Conservation (phyloP, 805 yeast genomes). For the Lipomyces mesembrius region DNA sequence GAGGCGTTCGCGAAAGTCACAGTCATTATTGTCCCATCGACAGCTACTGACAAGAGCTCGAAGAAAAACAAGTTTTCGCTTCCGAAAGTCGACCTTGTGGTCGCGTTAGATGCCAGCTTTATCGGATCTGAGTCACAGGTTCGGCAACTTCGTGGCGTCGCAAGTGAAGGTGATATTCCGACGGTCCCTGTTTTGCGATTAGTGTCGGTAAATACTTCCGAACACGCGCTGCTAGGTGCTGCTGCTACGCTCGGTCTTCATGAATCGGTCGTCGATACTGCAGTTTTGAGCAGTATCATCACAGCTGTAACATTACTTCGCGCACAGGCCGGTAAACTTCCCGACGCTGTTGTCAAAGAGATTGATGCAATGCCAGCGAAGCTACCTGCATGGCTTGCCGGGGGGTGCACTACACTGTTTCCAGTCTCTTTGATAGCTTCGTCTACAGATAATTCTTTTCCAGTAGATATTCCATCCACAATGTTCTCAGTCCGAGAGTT, state of each 20-base stretch:
- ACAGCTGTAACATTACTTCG: slow-evolving; percentile 83
- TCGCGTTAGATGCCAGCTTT: slow-evolving; percentile 68
- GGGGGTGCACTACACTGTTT: slow-evolving; percentile 14
- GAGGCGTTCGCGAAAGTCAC: slow-evolving; percentile 40
- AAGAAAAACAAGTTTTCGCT: slow-evolving; percentile 44
- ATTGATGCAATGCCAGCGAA: slow-evolving; percentile 19
- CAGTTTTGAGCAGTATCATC: slow-evolving; percentile 67
- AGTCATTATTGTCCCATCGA: slow-evolving; percentile 54
- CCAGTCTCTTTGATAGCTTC: slow-evolving; percentile 25
- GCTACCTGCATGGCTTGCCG: slow-evolving; percentile 26
- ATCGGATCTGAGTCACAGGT: slow-evolving; percentile 50
- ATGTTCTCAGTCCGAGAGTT: slow-evolving; percentile 18
- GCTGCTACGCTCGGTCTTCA: slow-evolving; percentile 27
- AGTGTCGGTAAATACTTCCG: slow-evolving; percentile 79
- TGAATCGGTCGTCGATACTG: slow-evolving; percentile 42
- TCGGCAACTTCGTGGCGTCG: slow-evolving; percentile 42
- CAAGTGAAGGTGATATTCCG: slow-evolving; percentile 20
- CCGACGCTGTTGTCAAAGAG: slow-evolving; percentile 55
- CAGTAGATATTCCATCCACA: slow-evolving; percentile 2
- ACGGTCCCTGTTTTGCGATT: slow-evolving; percentile 66
- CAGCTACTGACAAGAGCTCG: slow-evolving; percentile 40
- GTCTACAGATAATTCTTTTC: background rate
- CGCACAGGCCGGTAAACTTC: slow-evolving; percentile 79
- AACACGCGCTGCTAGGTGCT: slow-evolving; percentile 59
- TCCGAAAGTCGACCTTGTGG: slow-evolving; percentile 54